phyloP scores from a whole-genome alignment of 2,329 filamentous ascomycete genomes.

The Pseudonectria buxi region DNA sequence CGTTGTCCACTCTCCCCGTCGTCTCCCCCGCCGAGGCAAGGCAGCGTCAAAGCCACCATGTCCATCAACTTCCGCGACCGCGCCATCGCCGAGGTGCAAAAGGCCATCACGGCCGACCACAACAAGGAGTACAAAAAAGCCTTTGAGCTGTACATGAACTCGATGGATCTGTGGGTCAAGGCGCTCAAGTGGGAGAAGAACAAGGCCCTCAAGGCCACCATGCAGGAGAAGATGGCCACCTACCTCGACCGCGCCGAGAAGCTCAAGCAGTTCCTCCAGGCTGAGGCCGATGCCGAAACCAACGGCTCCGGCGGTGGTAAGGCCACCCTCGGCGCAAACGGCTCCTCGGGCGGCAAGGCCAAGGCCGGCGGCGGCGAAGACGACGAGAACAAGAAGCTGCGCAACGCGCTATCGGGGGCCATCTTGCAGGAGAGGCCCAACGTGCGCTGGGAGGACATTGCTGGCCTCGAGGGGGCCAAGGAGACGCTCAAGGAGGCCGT shows the following conservation, averaged over 20 bases:
- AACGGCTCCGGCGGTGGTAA: conserved; percentile 61
- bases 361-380: conserved; percentile 63
- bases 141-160: conserved; percentile 91
- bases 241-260: conserved; percentile 99
- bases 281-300: conserved; percentile 55
- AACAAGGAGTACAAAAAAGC: conserved; percentile 95
- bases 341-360: conserved; percentile 54
- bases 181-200: conserved; percentile 99
- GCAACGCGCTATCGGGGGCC: conserved; percentile 82
- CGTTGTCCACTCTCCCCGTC: conserved; percentile 1
- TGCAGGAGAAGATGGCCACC: conserved; percentile 86
- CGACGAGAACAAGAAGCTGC: conserved; percentile 90
- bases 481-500: conserved; percentile 97
- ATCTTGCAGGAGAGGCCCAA: conserved; percentile 95
- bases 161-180: conserved; percentile 97
- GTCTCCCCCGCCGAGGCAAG: conserved; percentile 5
- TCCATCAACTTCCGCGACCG: conserved; percentile 95
- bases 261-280: conserved; percentile 83
- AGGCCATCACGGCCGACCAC: conserved; percentile 94
- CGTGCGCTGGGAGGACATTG: conserved; percentile 96
- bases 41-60: conserved; percentile 49
- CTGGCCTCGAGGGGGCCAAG: conserved; percentile 87
- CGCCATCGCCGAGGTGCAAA: conserved; percentile 94
- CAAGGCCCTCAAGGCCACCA: conserved; percentile 93
- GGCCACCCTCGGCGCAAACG: conserved; percentile 60